Base-by-base conservation (phyloP, 768 basidiomycete species). In the Phaeotremella fagi region DNA sequence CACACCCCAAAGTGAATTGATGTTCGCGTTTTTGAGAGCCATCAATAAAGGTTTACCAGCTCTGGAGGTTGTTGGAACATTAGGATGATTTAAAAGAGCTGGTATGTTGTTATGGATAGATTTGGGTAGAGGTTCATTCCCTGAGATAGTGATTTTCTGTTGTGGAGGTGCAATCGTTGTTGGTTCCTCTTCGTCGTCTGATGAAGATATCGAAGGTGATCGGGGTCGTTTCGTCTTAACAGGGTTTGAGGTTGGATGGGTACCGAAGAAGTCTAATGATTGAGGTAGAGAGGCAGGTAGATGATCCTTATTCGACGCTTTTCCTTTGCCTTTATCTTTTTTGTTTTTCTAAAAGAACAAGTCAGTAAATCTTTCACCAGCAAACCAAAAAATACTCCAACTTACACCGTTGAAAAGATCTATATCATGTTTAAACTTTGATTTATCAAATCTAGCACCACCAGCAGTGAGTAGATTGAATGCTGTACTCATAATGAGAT, bases 191-290 rank as follows among this genome's bases (percentile, higher is more conserved):
- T 48, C 59, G 11, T 54, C 57, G 1, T 45, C 41, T 0, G 46
- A 43, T 0, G 48, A 48, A 12, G 70, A 46, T 31, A 51, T 45
- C 35, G 55, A 52, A n/a, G 49, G 49, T 37, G 52, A 26, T 18
- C 27, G 22, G 18, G 44, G 44, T 38, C 33, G 62, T 47, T 35
- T 54, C 33, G 44, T 20, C 57, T 48, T 28, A 20, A 41, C 38
- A 41, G 23, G 7, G 29, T 57, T 15, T 53, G 63, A n/a, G 48
- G 41, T 18, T 60, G 61, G 68, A 57, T 83, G 80, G 2, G 86
- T 84, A 57, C 89, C 90, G 77, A 97, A 98, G 74, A 94, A 92
- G 72, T 98, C 90, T 5, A 97, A 80, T 87, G 90, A 41, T 14
- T 91, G 80, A 52, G 81, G 81, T 7, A 68, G 51, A 15, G 57